A percentile compares a stretch with the other conserved stretches of the same genome.
phyloP scores from a whole-genome alignment of 202 grass and related monocot species.

The Panicum virgatum region DNA sequence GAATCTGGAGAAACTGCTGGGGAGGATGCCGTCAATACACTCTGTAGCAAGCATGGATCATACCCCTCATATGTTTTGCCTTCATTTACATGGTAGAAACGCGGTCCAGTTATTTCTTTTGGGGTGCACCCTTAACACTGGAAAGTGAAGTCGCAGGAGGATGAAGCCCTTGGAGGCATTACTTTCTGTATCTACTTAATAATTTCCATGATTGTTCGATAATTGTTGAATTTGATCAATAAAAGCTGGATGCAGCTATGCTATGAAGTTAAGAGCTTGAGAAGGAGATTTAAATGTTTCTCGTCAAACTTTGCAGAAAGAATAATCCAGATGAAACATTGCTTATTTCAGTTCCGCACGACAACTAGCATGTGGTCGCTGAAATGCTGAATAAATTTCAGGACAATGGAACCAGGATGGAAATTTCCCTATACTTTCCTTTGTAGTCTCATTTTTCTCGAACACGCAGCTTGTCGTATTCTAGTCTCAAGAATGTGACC shows the following conservation, averaged over 20 bases:
- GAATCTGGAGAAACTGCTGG: conserved; percentile 57
- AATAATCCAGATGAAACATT: not conserved
- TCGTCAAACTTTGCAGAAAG: not conserved
- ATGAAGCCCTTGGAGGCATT: not conserved
- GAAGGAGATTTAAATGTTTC: not conserved
- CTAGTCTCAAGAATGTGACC: not conserved
- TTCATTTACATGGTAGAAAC: conserved; percentile 86
- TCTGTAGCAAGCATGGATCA: conserved; percentile 65
- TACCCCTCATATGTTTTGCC: conserved; percentile 73
- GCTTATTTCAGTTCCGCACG: not conserved
- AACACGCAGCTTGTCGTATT: too few species aligned
- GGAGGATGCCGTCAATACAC: conserved; percentile 41
- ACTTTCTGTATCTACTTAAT: not conserved
- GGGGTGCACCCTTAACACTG: not conserved
- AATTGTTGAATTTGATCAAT: not conserved
- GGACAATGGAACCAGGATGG: not conserved
- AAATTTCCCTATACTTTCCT: not conserved
- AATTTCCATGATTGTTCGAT: not conserved
- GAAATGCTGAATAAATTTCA: not conserved
- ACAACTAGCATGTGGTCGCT: not conserved
- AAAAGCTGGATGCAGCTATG: not conserved
- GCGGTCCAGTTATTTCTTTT: not conserved
- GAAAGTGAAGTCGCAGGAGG: not conserved
- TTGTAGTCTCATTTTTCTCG: not conserved
- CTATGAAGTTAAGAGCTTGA: not conserved